A percentile compares a stretch with the other conserved stretches of the same genome.
phyloP scores from a whole-genome alignment of 768 basidiomycete species.

The Russula lepida region DNA sequence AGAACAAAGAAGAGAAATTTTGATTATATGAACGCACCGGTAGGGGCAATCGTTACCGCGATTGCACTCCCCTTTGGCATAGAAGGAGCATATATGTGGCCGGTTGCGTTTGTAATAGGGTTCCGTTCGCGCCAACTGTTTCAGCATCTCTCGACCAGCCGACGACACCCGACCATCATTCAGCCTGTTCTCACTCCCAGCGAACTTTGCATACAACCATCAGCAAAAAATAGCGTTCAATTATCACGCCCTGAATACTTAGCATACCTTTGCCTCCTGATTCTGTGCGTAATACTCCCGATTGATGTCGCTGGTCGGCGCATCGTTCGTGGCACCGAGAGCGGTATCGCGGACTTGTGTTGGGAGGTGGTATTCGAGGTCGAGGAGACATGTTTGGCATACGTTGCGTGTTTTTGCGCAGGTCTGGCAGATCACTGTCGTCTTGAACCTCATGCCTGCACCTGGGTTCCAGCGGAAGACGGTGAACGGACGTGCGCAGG shows the following conservation, averaged over 20 bases:
- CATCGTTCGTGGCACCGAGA: constrained; percentile 72
- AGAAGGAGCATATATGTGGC: constrained; percentile 93
- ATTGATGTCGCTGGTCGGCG: constrained; percentile 96
- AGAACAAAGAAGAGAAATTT: too few relatives aligned
- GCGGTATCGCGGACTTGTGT: constrained; percentile 98
- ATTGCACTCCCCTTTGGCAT: constrained; percentile 88
- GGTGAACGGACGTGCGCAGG: constrained; percentile 93
- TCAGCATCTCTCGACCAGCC: constrained; percentile 94
- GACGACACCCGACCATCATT: constrained; percentile 55
- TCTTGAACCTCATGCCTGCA: constrained; percentile 86
- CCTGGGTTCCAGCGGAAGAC: constrained; percentile 99
- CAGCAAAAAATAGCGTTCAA: too few relatives aligned
- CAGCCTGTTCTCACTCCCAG: constrained; percentile 58
- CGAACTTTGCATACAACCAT: constrained; percentile 40
- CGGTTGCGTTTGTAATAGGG: constrained; percentile 97
- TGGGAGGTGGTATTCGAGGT: constrained; percentile 92
- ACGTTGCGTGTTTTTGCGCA: constrained; percentile 95
- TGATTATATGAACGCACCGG: too few relatives aligned
- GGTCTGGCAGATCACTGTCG: constrained; percentile 94
- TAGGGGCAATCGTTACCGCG: constrained; percentile 92
- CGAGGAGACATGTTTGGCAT: constrained; percentile 95
- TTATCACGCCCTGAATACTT: neutral
- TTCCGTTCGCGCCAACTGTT: constrained; percentile 87
- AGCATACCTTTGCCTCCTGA: constrained; percentile 72
- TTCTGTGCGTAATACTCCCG: constrained; percentile 92